Percentiles rank a stretch among this genome's conserved stretches.
phyloP scores from a whole-genome alignment of 2,329 filamentous ascomycete genomes.

The Sporothrix brunneoviolacea region DNA sequence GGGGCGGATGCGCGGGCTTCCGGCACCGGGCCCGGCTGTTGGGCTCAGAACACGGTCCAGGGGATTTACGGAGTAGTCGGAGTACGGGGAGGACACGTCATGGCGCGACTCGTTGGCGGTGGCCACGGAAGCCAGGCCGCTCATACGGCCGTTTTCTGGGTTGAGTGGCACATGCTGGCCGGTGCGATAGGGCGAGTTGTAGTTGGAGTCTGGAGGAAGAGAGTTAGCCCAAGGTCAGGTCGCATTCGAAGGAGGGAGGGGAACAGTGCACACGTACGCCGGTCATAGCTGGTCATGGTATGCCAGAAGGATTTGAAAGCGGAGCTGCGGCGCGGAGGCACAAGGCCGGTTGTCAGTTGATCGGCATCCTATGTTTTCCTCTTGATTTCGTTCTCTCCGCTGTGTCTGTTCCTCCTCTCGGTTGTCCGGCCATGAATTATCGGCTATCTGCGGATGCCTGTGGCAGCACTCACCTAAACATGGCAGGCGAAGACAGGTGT shows the following conservation, averaged over 20 bases:
- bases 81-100: slow-evolving; percentile 74
- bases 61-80: slow-evolving; percentile 54
- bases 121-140: slow-evolving; percentile 77
- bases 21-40: neutral
- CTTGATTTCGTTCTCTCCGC: neutral
- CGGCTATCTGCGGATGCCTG: neutral
- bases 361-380: too few species aligned
- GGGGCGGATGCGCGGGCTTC: slow-evolving; percentile 7
- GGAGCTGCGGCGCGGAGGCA: slow-evolving; percentile 33
- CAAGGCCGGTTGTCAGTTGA: slow-evolving; percentile 5
- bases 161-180: slow-evolving; percentile 84
- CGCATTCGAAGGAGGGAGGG: neutral
- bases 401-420: neutral
- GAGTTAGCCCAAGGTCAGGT: neutral
- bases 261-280: slow-evolving; percentile 44
- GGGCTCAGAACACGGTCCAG: slow-evolving; percentile 12
- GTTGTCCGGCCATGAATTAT: neutral
- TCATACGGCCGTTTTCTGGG: slow-evolving; percentile 61
- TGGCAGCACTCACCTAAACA: slow-evolving; percentile 11
- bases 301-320: slow-evolving; percentile 94
- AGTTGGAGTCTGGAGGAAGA: slow-evolving; percentile 65
- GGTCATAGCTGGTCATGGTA: slow-evolving; percentile 68
- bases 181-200: slow-evolving; percentile 87
- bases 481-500: slow-evolving; percentile 1
- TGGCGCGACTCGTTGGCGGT: slow-evolving; percentile 84